Base-by-base conservation (phyloP, 495 filamentous ascomycete genomes). In the Penicillium psychrofluorescens region DNA sequence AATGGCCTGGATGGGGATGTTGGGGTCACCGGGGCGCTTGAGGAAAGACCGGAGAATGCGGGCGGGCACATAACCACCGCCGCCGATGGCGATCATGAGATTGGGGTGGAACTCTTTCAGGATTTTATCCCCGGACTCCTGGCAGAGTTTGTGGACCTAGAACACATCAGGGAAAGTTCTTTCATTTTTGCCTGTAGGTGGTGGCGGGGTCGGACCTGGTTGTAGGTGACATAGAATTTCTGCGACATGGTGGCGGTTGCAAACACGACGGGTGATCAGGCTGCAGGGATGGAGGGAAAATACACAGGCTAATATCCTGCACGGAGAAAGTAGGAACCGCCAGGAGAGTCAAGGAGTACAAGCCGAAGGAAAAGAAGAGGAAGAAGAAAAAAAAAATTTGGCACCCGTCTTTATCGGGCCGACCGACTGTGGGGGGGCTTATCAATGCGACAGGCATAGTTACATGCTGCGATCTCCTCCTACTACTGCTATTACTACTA, bases 1-100 rank as follows among this genome's bases (percentile, higher is more conserved):
- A 63, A 99, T 99, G 30, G 92, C 92, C 77, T 99, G 92, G 67
- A 99, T 99, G 46, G 92, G 91, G 62, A 99, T 99, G 70, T 99
- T 99, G 62, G 89, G 77, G 51, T 76, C 79, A 47, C 85, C 87
- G 40, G 86, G 76, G 57, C 81, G 80, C 75, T 95, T 96, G 62
- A 99, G 88, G 73, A 97, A 99, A 9, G 92, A 97, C 38, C 91
- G 86, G 44, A 99, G 81, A 67, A 99, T 97, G 46, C 92, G 88
- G 34, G 92, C 92, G 37, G 92, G 92, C 14, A 99, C 88, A 64
- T 96, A 99, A 42, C 92, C 92, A 58, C 92, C 92, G 49, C 92
- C 92, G 48, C 92, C 92, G 59, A 99, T 99, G 57, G 92, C 92
- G 63, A 99, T 94, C 78, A 99, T 96, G 43, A 99, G 84, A 59